phyloP scores from a whole-genome alignment of 306 rosid genomes.

The Cyamopsis tetragonoloba region DNA sequence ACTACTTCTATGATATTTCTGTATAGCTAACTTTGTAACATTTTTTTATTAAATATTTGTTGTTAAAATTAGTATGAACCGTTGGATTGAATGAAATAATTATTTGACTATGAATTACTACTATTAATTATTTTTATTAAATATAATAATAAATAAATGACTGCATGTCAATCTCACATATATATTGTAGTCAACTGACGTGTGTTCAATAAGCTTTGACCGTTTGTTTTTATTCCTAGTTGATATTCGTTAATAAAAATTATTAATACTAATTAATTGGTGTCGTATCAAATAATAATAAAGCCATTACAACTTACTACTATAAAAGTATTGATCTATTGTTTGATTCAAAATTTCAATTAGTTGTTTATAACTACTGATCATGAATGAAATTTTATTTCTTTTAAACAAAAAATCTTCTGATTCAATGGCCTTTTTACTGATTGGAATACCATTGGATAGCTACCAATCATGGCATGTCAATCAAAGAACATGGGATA shows the following conservation, averaged over 20 bases:
- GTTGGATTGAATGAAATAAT: too few species aligned
- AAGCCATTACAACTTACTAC: neutral
- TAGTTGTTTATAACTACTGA: constrained; percentile 19
- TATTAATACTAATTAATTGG: neutral
- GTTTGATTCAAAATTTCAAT: neutral
- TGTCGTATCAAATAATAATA: neutral
- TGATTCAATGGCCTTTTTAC: neutral
- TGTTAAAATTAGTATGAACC: neutral
- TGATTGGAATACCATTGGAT: neutral
- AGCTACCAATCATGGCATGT: too few species aligned
- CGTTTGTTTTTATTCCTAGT: neutral
- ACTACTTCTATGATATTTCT: neutral
- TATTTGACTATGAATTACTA: too few species aligned
- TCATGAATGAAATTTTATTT: neutral
- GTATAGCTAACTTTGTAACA: neutral
- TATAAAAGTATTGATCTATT: too few species aligned
- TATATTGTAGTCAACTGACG: neutral
- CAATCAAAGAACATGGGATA: too few species aligned
- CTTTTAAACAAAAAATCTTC: neutral
- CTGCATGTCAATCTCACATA: neutral
- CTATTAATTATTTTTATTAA: too few species aligned
- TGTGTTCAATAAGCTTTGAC: neutral
- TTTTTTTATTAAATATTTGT: neutral
- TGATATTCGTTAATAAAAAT: neutral
- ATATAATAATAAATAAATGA: too few species aligned